phyloP scores from a whole-genome alignment of 1,284 basidiomycete genomes.

The Mixia osmundae region DNA sequence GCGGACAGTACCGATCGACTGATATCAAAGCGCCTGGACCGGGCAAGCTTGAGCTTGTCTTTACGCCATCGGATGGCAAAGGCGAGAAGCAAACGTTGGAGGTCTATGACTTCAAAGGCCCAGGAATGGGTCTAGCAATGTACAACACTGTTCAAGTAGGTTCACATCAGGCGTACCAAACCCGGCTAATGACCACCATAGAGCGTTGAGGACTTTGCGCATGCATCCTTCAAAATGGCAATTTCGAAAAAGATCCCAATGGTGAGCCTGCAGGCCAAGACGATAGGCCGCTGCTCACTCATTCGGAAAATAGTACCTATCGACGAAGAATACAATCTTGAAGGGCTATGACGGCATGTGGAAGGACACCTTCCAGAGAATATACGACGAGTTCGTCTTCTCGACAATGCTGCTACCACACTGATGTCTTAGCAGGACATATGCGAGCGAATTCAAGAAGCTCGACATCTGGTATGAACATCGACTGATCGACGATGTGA shows the following conservation, averaged over 20 bases:
- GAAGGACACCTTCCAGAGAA: conserved; percentile 95
- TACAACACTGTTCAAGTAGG: conserved; percentile 9
- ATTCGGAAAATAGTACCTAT: no score
- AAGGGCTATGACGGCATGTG: conserved; percentile 94
- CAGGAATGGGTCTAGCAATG: conserved; percentile 41
- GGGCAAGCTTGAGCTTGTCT: conserved; percentile 73
- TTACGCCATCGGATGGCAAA: conserved; percentile 44
- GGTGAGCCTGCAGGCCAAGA: conserved; percentile 15
- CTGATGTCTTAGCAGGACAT: no score
- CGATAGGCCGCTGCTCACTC: conserved; percentile 19
- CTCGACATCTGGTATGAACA: conserved; percentile 89
- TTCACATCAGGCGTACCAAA: neutral
- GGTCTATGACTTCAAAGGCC: conserved; percentile 73
- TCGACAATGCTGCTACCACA: conserved; percentile 21
- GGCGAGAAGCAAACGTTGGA: conserved; percentile 28
- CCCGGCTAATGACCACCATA: conserved; percentile 39
- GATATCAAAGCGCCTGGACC: conserved; percentile 68
- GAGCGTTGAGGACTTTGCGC: conserved; percentile 86
- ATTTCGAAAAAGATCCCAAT: conserved; percentile 78
- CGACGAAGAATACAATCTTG: conserved; percentile 92
- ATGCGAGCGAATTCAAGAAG: conserved; percentile 59
- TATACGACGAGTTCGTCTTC: conserved; percentile 37
- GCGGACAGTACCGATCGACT: conserved; percentile 68
- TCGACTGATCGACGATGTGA: conserved; percentile 35
- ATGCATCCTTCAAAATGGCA: conserved; percentile 98